Base-by-base conservation (phyloP, 345 rosid species). In the Stellera chamaejasme region DNA sequence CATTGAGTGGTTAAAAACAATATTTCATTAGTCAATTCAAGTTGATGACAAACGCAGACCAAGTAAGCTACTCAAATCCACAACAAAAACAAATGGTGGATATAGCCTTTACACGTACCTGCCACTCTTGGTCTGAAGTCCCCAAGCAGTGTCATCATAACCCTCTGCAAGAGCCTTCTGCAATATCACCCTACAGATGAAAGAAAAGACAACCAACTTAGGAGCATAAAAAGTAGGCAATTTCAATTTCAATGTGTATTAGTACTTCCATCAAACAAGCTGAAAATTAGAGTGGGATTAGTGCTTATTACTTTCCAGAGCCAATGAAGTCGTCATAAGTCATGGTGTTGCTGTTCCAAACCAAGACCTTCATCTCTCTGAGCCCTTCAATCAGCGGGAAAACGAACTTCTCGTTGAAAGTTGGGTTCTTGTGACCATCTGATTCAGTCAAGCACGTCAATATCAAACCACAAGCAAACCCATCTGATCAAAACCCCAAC, bases 351-450 rank as follows among this genome's bases (percentile, higher is more conserved):
- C 62, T 71, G 39, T 79, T 76, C 85, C 85, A 79, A 6, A 80
- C 80, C 14, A 19, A 26, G 43, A 73, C 69, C 36, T 55, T 63
- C 56, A 80, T 43, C 54, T 80, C 82, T 10, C 66, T 55, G 2
- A 80, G 73, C 28, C 86, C 86, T 66, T 80, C 86, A 53, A 77
- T 64, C 11, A 77, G 77, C 16, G 78, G 56, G 59, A 77, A 55
- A 41, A 63, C 48, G 59, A 77, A 80, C 65, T 73, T 80, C 66
- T 80, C 82, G 61, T 80, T 80, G 65, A 72, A 80, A 6, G 53
- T 64, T 2, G 82, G 86, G 64, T 80, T 80, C 60, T 56, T 77
- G 32, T 78, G 78, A 52, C 85, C 85, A 63, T 80, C 85, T 71
- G 47, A n/a, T 42, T 27, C 41, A 48, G 45, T 45, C 13, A 12